Percentiles rank a stretch among this genome's conserved stretches.
These are phyloP conservation scores for Pseudonitzschia multistriata DNA, from an alignment of 108 stramenopile genomes.

Conservation along the genomic window DNA sequence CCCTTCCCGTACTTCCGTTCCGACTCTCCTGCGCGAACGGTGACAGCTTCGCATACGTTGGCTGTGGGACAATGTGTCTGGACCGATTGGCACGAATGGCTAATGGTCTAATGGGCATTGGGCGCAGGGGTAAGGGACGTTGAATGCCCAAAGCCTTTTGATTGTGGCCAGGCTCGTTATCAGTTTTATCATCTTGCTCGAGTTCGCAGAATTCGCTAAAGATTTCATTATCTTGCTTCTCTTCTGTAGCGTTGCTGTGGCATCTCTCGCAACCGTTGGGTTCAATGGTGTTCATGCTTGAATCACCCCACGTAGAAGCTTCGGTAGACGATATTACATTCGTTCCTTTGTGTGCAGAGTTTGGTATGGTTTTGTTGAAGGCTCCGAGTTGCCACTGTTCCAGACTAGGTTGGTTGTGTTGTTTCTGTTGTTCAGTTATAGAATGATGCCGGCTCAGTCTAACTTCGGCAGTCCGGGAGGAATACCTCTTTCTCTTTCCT, in stretches of 20 bases:
- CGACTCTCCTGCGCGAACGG: neutral
- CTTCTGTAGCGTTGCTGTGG: neutral
- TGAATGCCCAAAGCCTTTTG: neutral
- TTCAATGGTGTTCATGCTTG: neutral
- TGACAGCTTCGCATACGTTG: neutral
- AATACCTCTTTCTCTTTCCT: neutral
- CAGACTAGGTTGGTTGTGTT: neutral
- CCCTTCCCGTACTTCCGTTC: neutral
- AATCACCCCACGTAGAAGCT: neutral
- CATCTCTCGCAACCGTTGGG: conserved; percentile 7
- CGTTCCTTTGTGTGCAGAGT: neutral
- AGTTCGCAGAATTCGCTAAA: neutral
- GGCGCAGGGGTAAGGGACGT: conserved; percentile 3
- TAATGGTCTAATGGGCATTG: conserved; percentile 17
- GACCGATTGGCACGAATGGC: conserved; percentile 21
- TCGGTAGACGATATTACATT: conserved; percentile 13
- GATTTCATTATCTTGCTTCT: conserved; percentile 12
- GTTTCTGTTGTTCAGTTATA: neutral
- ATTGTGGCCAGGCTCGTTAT: too few species aligned
- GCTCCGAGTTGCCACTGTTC: neutral
- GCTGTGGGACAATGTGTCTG: neutral
- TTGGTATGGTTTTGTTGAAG: neutral
- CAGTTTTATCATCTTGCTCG: neutral
- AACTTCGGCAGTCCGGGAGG: neutral
- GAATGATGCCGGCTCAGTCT: neutral